Base-by-base conservation (phyloP, 1,139 yeast species). In the Meyerozyma smithsonii region DNA sequence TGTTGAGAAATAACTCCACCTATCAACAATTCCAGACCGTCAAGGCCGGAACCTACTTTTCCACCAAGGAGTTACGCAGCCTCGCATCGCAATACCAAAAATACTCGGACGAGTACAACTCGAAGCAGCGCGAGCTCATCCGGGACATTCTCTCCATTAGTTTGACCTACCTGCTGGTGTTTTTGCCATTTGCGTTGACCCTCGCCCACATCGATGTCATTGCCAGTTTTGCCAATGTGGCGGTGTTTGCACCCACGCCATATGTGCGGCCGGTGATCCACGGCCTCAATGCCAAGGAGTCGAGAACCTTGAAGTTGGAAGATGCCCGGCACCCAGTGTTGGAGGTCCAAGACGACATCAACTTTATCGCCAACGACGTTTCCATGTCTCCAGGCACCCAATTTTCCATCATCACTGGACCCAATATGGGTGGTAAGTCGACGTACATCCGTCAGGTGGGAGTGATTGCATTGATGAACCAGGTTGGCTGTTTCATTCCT, bases 391-490 rank as follows among this genome's bases (percentile, higher is more conserved):
- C 46, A 19, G 66, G 61, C 0, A 70, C 80, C 14, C 87, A 85
- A 41, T 90, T 92, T 55, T 72, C 80, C 12, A 84, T 92, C 24
- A 87, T 92, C 25, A 92, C 98, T 0, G 98, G 98, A 15, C 98
- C 98, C 30, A 92, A 92, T 56, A 92, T 92, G 98, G 98, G 97
- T 44, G 97, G 97, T 55, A 92, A 92, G 59, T 88, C 97, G 1
- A 90, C 97, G 0, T 92, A 86, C 59, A 89, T 92, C 39, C 77
- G 97, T 46, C 96, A 92, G 52, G 74, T 88, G 39, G 98, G 97
- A 8, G 94, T 87, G 2, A 84, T 90, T 42, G 82, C 94, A 2
- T 66, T 90, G 37, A 74, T 92, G 87, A 89, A 92, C 26, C 98
- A 92, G 59, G 77, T 90, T 23, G 98, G 98, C 1, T 84, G 95